phyloP scores from a whole-genome alignment of 2,329 filamentous ascomycete genomes.

The Cercospora zeina region DNA sequence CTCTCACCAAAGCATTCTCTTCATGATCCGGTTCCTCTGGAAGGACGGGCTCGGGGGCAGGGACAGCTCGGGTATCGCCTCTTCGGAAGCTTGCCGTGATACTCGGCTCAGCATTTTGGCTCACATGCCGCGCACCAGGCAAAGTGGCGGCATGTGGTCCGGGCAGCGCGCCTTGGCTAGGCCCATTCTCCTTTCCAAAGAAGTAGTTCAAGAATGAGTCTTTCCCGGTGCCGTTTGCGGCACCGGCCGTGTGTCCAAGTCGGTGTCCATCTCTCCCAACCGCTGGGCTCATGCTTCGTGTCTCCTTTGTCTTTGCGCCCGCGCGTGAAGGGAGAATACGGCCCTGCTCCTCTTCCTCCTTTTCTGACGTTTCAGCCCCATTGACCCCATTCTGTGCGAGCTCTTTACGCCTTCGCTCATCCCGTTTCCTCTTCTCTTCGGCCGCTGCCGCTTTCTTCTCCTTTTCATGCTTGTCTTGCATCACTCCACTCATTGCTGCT shows the following conservation, averaged over 20 bases:
- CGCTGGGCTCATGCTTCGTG: conserved; percentile 80
- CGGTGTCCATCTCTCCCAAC: conserved; percentile 55
- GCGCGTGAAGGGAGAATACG: conserved; percentile 58
- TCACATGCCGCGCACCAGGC: conserved; percentile 65
- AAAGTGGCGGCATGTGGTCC: conserved; percentile 45
- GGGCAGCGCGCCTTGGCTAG: conserved; percentile 41
- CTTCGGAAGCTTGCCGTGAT: conserved; percentile 80
- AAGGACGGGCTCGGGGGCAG: conserved; percentile 36
- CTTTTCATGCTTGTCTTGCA: conserved; percentile 89
- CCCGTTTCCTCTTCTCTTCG: conserved; percentile 83
- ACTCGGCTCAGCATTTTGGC: conserved; percentile 74
- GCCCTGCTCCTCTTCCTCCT: conserved; percentile 54
- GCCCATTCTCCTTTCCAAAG: conserved; percentile 86
- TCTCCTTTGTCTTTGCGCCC: conserved; percentile 51
- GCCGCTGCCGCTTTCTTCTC: conserved; percentile 78
- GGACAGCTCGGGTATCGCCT: conserved; percentile 57
- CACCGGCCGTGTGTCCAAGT: conserved; percentile 29
- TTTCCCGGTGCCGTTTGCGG: conserved; percentile 54
- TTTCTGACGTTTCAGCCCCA: conserved; percentile 67
- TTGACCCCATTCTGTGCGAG: conserved; percentile 65
- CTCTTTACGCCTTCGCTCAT: conserved; percentile 80
- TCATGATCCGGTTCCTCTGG: conserved; percentile 58
- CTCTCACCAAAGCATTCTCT: conserved; percentile 35
- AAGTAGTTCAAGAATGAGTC: conserved; percentile 99
- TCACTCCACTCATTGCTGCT: conserved; percentile 95